Evolutionary conservation across 768 basidiomycete species (phyloP), one percentile per base, ranked within the genome.

Genomic region (Kwoniella shandongensis): DNA sequence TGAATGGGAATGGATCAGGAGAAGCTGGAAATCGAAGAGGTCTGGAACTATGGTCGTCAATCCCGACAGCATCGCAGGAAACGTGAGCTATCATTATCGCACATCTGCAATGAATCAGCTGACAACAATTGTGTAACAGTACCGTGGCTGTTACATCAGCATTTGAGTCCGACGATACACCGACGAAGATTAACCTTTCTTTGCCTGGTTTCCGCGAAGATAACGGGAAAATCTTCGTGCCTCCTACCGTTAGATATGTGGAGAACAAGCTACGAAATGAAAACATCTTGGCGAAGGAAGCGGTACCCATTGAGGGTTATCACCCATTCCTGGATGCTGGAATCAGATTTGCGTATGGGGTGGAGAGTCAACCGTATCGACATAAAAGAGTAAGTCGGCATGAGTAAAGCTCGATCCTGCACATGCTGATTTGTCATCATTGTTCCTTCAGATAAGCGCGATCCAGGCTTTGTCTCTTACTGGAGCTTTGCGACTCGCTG

Each of bases 301-400:
- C 68, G 1, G 53, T 76, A 29, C 69, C 75, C 1, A 59, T 72
- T 10, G 62, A 67, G 44, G 75, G 75, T 8, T 56, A 70, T 59
- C 53, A 55, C 23, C 60, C 58, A 3, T 76, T 76, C 59, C 48
- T 76, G 17, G 65, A 70, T 32, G 50, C 40, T 17, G 71, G 66
- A 4, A 45, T 65, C 3, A 61, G 60, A 44, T 65, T 76, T 41
- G 67, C 73, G 6, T 76, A 72, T 59, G 75, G 75, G 0, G 61
- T 26, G 10, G 69, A 76, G 6, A 67, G 63, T 32, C 52, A 59
- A 36, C 59, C 65, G n/a, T 73, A 67, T 47, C 57, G 61, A 32
- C 60, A 73, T 44, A 44, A 51, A 13, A 38, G 61, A 44, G 73
- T 71, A 40, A 61, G 75, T 59, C 41, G 13, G 88, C 91, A 70